These are phyloP conservation scores for Paramecium caudatum DNA, from an alignment of 73 alveolate species.

Conservation along the genomic window DNA sequence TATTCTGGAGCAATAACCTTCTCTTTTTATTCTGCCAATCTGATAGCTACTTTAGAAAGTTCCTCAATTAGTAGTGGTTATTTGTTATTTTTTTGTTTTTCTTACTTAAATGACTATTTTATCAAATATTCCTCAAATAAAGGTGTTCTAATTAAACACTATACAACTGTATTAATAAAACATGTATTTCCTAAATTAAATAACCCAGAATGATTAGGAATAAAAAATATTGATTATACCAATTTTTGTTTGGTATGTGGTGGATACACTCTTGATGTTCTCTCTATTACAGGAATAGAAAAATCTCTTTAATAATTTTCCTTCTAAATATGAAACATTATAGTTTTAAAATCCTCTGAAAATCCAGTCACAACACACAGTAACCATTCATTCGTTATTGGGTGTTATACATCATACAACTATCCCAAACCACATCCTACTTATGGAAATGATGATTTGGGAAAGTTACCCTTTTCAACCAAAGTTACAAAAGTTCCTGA, in stretches of 20 bases:
- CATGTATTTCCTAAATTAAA: slow-evolving; percentile 90
- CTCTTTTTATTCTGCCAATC: slow-evolving; percentile 11
- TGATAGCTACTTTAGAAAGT: slow-evolving; percentile 45
- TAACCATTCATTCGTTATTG: slow-evolving; percentile 67
- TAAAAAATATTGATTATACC: slow-evolving; percentile 20
- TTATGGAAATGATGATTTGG: slow-evolving; percentile 2
- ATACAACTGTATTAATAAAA: slow-evolving; percentile 83
- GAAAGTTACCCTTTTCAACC: slow-evolving; percentile 21
- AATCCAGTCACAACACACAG: slow-evolving; percentile 10
- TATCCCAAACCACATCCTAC: slow-evolving; percentile 32
- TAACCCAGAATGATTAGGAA: slow-evolving; percentile 78
- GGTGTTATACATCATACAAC: slow-evolving; percentile 46
- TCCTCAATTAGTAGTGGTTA: slow-evolving; percentile 13
- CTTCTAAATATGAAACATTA: slow-evolving; percentile 45
- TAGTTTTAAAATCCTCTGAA: slow-evolving; percentile 32
- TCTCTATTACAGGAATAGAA: neutral
- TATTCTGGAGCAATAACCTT: slow-evolving; percentile 62
- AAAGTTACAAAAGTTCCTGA: slow-evolving; percentile 67
- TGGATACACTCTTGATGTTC: slow-evolving; percentile 3
- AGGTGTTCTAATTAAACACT: slow-evolving; percentile 87
- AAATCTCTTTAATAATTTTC: slow-evolving; percentile 60
- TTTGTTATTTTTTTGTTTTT: slow-evolving; percentile 27
- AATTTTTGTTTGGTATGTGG: slow-evolving; percentile 6
- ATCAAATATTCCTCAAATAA: slow-evolving; percentile 72
- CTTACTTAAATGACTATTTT: slow-evolving; percentile 40